Evolutionary conservation across 2,329 filamentous ascomycete species (phyloP).

Genomic region (Trichoderma cornu-damae): DNA sequence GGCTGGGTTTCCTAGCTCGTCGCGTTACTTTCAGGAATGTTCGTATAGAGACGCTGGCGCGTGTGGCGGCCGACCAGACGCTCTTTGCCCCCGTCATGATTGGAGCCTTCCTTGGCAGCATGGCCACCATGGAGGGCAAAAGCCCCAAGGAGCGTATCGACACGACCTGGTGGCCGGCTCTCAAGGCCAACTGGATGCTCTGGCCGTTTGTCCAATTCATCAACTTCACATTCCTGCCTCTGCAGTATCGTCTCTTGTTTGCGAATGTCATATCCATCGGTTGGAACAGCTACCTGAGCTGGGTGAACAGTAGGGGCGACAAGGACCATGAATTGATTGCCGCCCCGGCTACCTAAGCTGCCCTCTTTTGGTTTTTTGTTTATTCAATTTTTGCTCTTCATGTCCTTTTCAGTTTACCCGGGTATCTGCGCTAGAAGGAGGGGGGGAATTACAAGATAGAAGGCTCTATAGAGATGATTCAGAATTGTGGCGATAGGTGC

Average conservation of each 20-base stretch:
- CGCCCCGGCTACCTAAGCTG: constrained; percentile 7
- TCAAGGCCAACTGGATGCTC: constrained; percentile 79
- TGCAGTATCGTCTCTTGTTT: constrained; percentile 77
- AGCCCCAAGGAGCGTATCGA: constrained; percentile 60
- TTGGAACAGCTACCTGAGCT: constrained; percentile 62
- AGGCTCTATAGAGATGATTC: constrained; percentile 4
- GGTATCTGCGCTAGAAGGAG: neutral
- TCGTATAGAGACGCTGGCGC: constrained; percentile 67
- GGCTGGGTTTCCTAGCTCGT: constrained; percentile 75
- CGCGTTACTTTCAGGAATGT: constrained; percentile 59
- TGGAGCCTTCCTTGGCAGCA: constrained; percentile 72
- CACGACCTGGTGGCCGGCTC: constrained; percentile 63
- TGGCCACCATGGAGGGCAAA: constrained; percentile 74
- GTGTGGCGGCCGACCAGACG: constrained; percentile 74
- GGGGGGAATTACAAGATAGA: constrained; percentile 9
- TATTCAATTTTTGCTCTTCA: neutral
- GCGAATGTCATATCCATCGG: constrained; percentile 74
- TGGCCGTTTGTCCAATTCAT: constrained; percentile 81
- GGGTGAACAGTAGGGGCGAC: constrained; percentile 47
- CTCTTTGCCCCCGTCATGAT: constrained; percentile 83
- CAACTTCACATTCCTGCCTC: constrained; percentile 83
- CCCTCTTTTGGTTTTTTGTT: neutral
- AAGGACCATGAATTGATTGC: constrained; percentile 17
- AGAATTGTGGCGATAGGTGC: neutral
- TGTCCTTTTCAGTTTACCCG: neutral